A percentile compares a stretch with the other conserved stretches of the same genome.
These are phyloP conservation scores for Metschnikowia matae DNA, from an alignment of 805 yeast genomes.

Conservation along the genomic window DNA sequence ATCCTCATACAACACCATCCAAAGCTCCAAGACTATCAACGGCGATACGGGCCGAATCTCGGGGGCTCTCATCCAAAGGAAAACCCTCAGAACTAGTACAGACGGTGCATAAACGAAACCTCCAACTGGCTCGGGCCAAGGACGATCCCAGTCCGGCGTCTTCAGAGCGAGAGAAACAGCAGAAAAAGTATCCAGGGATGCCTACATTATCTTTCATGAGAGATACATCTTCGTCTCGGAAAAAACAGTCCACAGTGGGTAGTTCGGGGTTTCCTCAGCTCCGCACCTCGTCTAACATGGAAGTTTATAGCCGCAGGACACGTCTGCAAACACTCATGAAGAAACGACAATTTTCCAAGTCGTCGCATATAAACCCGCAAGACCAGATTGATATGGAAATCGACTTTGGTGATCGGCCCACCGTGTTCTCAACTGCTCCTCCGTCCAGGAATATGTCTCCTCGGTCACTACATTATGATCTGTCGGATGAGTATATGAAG, in stretches of 20 bases:
- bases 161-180: conserved; percentile 5
- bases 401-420: conserved; percentile 9
- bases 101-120: conserved; percentile 11
- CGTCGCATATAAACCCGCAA: neutral
- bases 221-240: conserved; percentile 36
- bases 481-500: conserved; percentile 13
- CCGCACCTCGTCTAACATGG: conserved; percentile 14
- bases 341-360: conserved; percentile 9
- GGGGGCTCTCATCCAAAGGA: conserved; percentile 6
- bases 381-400: neutral
- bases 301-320: conserved; percentile 8
- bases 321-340: conserved; percentile 12
- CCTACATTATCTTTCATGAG: conserved; percentile 36
- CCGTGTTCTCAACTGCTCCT: conserved; percentile 8
- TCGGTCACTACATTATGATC: conserved; percentile 1
- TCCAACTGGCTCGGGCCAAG: conserved; percentile 7
- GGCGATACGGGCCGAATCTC: conserved; percentile 22
- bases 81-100: conserved; percentile 1
- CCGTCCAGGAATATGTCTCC: conserved; percentile 10
- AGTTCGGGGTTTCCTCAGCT: conserved; percentile 4
- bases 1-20: conserved; percentile 19
- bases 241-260: conserved; percentile 20
- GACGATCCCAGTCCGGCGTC: conserved; percentile 1
- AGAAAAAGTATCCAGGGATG: conserved; percentile 9
- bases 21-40: conserved; percentile 18